These are phyloP conservation scores for Rhodamnia argentea DNA, from an alignment of 345 rosid genomes.

Conservation along the genomic window DNA sequence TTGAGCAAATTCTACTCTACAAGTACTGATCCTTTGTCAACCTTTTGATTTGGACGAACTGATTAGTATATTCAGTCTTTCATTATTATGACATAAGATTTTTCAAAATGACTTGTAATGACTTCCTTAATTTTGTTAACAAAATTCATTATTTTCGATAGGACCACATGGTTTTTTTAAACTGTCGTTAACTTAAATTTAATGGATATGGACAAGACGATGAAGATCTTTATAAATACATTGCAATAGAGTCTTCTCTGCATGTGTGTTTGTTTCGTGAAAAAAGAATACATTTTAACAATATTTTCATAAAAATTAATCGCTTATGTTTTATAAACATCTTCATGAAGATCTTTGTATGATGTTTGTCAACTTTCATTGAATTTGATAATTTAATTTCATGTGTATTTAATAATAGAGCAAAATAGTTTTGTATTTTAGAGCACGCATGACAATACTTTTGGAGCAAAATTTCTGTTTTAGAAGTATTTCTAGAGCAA, in stretches of 20 bases:
- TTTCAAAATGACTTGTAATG: neutral
- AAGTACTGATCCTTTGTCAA: neutral
- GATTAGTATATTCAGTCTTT: neutral
- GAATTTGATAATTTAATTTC: neutral
- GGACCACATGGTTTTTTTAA: neutral
- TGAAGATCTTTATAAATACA: neutral
- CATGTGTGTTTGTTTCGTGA: neutral
- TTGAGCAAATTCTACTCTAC: neutral
- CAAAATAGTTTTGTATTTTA: no score
- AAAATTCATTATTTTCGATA: neutral
- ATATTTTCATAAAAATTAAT: no score
- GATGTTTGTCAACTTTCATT: neutral
- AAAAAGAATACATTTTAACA: no score
- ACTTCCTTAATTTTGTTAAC: neutral
- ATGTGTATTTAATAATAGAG: no score
- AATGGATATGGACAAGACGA: neutral
- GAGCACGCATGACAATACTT: no score
- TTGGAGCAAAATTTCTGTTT: no score
- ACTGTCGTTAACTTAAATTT: neutral
- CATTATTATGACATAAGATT: neutral
- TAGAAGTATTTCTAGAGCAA: no score
- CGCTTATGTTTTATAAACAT: no score
- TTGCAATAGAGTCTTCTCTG: neutral
- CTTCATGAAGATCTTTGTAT: neutral
- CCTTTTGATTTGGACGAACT: neutral